These are phyloP conservation scores for Ceratocystis huliohia DNA, from an alignment of 2,329 filamentous ascomycete species.

Conservation along the genomic window DNA sequence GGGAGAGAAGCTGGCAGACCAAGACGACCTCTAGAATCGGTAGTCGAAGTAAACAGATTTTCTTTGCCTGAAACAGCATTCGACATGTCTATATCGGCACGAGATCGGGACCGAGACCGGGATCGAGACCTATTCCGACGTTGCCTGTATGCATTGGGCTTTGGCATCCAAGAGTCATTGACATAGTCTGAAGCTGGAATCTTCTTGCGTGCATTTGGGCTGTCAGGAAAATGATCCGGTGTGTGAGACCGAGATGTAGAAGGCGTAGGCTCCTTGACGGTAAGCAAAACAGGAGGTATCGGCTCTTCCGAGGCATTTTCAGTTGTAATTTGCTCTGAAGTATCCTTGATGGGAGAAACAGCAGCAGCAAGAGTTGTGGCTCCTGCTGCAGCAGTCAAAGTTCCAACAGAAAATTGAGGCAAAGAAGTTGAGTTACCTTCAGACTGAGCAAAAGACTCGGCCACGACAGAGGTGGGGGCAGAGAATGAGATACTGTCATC, in stretches of 20 bases:
- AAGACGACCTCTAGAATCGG: conserved; percentile 12
- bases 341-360: not conserved
- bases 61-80: not conserved
- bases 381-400: not conserved
- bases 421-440: not conserved
- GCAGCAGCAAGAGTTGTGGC: not conserved
- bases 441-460: conserved; percentile 9
- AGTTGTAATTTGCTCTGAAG: not conserved
- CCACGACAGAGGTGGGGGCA: conserved; percentile 21
- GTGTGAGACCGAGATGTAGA: conserved; percentile 17
- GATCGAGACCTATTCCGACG: conserved; percentile 9
- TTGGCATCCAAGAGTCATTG: conserved; percentile 19
- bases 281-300: conserved; percentile 12
- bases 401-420: not conserved
- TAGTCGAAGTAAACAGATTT: conserved; percentile 14
- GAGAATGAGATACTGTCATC: conserved; percentile 16
- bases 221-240: not conserved
- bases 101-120: conserved; percentile 13
- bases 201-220: not conserved
- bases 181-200: conserved; percentile 13
- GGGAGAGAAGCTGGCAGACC: conserved; percentile 1
- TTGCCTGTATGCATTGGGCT: conserved; percentile 12
- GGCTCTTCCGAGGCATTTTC: not conserved
- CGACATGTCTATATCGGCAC: not conserved
- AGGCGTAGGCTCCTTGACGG: conserved; percentile 19